Conservation (phyloP, 495 filamentous ascomycete genomes). For the Hypomontagnella monticulosa region DNA sequence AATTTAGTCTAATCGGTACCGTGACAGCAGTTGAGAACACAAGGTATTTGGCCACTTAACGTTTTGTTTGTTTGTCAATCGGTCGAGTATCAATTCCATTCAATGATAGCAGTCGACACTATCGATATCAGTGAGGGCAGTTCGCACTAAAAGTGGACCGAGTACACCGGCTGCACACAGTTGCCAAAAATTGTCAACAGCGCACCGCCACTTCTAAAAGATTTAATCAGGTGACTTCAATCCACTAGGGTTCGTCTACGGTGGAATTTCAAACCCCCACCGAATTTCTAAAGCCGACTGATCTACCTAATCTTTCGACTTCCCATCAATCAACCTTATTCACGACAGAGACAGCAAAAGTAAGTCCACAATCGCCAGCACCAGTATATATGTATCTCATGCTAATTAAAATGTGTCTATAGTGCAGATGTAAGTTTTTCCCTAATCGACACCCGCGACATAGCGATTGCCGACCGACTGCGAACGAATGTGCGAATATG, state of each 20-base stretch:
- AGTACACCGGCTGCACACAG: not conserved
- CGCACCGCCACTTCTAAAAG: constrained; percentile 21
- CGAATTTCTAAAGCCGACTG: constrained; percentile 37
- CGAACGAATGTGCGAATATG: not conserved
- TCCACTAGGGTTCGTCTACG: constrained; percentile 41
- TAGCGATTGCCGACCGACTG: constrained; percentile 14
- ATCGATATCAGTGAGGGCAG: too few relatives aligned
- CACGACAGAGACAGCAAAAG: constrained; percentile 46
- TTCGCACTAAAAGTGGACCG: not conserved
- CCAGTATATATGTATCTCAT: not conserved
- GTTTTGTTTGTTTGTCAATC: not conserved
- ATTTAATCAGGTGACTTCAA: constrained; percentile 31
- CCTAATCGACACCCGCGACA: constrained; percentile 1
- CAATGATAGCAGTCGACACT: too few relatives aligned
- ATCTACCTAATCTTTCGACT: constrained; percentile 21
- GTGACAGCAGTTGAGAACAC: too few relatives aligned
- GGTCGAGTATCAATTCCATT: too few relatives aligned
- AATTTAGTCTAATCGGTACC: too few relatives aligned
- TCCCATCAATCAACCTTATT: constrained; percentile 27
- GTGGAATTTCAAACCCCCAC: constrained; percentile 42
- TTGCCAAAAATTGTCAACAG: constrained; percentile 5
- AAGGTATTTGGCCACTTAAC: too few relatives aligned
- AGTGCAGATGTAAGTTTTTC: constrained; percentile 55
- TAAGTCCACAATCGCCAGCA: constrained; percentile 38
- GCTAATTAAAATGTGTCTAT: constrained; percentile 27